phyloP scores from a whole-genome alignment of 495 filamentous ascomycete species.

The Clavariopsis aquatica region DNA sequence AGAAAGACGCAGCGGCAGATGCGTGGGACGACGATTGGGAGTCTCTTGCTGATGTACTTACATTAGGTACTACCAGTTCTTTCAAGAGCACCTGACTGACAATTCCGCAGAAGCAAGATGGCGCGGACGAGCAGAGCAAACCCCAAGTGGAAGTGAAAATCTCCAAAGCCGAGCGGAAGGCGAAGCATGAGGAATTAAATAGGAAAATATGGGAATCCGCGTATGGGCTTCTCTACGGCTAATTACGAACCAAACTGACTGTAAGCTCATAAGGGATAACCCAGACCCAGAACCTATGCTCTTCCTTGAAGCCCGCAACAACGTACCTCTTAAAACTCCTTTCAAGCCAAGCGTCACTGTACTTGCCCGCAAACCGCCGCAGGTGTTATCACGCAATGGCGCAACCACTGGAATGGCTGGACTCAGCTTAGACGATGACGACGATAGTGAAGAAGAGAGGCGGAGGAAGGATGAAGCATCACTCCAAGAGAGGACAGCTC shows the following conservation, averaged over 20 bases:
- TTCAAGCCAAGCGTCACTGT: slow-evolving; percentile 82
- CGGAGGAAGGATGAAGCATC: slow-evolving; percentile 55
- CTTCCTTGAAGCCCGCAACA: slow-evolving; percentile 67
- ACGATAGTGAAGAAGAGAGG: slow-evolving; percentile 69
- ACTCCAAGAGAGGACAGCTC: slow-evolving; percentile 70
- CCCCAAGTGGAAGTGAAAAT: slow-evolving; percentile 45
- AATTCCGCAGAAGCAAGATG: slow-evolving; percentile 46
- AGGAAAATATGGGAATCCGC: slow-evolving; percentile 86
- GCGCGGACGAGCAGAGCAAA: slow-evolving; percentile 20
- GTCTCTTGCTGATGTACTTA: slow-evolving; percentile 66
- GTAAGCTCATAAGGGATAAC: slow-evolving; percentile 49
- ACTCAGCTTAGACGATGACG: slow-evolving; percentile 57
- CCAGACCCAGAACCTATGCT: slow-evolving; percentile 67
- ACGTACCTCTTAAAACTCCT: slow-evolving; percentile 71
- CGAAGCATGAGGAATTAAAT: slow-evolving; percentile 78
- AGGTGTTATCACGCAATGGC: slow-evolving; percentile 50
- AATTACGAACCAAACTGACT: slow-evolving; percentile 31
- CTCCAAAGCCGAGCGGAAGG: slow-evolving; percentile 73
- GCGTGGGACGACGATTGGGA: slow-evolving; percentile 96
- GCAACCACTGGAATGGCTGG: slow-evolving; percentile 57
- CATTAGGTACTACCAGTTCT: not conserved
- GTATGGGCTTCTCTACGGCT: slow-evolving; percentile 54
- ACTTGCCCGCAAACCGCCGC: slow-evolving; percentile 77
- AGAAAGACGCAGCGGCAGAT: slow-evolving; percentile 60
- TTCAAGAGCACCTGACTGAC: slow-evolving; percentile 8